These are phyloP conservation scores for Aspergillus sojae DNA, from an alignment of 2,329 filamentous ascomycete genomes.

Conservation along the genomic window DNA sequence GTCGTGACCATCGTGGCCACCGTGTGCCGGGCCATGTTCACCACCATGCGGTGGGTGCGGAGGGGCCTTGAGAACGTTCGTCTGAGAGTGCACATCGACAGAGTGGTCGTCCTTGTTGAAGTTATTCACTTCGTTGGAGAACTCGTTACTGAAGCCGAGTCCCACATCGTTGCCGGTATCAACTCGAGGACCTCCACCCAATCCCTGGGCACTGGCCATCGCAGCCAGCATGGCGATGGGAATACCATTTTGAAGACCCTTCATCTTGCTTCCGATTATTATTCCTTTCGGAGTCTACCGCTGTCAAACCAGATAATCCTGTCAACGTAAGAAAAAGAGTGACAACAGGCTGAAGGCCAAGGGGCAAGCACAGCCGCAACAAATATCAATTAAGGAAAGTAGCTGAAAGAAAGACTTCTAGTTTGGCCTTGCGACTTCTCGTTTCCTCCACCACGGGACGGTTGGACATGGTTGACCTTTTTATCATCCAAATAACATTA, in stretches of 20 bases:
- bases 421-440: background rate
- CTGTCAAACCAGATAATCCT: background rate
- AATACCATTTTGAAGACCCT: constrained; percentile 38
- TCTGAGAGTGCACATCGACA: background rate
- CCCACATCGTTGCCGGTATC: constrained; percentile 2
- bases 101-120: constrained; percentile 3
- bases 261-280: constrained; percentile 30
- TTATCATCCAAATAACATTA: constrained; percentile 14
- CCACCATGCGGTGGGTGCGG: background rate
- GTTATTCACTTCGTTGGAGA: background rate
- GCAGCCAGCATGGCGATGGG: constrained; percentile 39
- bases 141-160: background rate
- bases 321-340: constrained; percentile 10
- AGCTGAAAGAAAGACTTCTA: background rate
- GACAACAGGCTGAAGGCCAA: constrained; percentile 14
- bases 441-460: background rate
- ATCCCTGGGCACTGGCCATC: constrained; percentile 30
- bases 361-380: constrained; percentile 6
- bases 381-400: constrained; percentile 12
- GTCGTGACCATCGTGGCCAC: background rate
- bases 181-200: constrained; percentile 9
- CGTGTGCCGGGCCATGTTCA: background rate
- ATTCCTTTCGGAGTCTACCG: background rate
- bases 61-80: background rate
- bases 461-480: constrained; percentile 15